Percentiles rank a stretch among this genome's conserved stretches.
Evolutionary conservation across 163 green algal genomes (phyloP).

Genomic region (Scenedesmus sp.): DNA sequence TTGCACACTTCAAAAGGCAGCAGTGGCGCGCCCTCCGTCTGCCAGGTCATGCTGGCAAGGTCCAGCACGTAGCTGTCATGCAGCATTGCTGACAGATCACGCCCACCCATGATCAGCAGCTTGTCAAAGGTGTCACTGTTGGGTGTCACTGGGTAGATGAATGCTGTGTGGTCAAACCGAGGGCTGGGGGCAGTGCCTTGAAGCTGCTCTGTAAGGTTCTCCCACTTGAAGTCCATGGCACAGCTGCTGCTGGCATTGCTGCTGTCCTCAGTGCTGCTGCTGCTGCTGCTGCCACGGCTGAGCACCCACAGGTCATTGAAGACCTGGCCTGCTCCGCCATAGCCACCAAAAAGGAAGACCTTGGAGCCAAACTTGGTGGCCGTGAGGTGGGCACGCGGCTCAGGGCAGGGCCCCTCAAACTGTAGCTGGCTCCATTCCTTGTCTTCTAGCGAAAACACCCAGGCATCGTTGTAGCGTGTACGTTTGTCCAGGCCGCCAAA

Average conservation of each 20-base stretch:
- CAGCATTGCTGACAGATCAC: constrained; percentile 81
- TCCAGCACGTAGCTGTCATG: constrained; percentile 85
- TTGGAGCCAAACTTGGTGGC: constrained; percentile 75
- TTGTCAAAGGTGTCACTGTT: constrained; percentile 81
- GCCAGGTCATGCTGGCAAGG: constrained; percentile 79
- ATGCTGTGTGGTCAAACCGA: constrained; percentile 84
- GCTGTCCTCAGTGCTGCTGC: not conserved
- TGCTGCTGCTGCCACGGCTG: constrained; percentile 53
- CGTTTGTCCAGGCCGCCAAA: constrained; percentile 87
- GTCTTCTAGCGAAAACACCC: constrained; percentile 73
- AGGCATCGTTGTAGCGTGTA: constrained; percentile 84
- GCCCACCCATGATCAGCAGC: constrained; percentile 86
- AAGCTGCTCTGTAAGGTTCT: constrained; percentile 68
- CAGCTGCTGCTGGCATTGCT: constrained; percentile 45
- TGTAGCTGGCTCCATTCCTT: constrained; percentile 71
- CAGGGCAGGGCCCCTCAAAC: constrained; percentile 61
- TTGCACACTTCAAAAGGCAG: constrained; percentile 71
- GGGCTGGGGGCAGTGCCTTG: constrained; percentile 69
- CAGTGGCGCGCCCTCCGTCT: constrained; percentile 45
- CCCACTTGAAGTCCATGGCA: constrained; percentile 63
- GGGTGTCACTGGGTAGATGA: constrained; percentile 77
- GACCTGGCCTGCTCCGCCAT: constrained; percentile 83
- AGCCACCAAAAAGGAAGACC: constrained; percentile 87
- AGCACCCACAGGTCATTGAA: constrained; percentile 87
- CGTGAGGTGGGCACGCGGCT: constrained; percentile 82